These are phyloP conservation scores for Phytophthora sp. DNA, from an alignment of 352 stramenopile species.

Conservation along the genomic window DNA sequence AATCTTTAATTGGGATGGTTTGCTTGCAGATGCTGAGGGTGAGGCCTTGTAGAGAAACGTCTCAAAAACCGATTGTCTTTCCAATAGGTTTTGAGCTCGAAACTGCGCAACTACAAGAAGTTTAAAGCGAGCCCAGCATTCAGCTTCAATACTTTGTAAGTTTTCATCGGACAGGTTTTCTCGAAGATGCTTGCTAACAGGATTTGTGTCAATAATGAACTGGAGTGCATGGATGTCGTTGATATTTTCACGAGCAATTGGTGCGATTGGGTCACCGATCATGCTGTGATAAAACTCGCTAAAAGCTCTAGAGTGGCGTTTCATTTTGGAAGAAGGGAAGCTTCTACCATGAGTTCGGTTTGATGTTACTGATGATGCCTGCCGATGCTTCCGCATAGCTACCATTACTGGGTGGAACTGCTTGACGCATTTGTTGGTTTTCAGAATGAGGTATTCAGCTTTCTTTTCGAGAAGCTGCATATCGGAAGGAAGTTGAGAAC, in stretches of 20 bases:
- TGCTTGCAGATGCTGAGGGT: background rate
- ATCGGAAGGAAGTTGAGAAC: slow-evolving; percentile 33
- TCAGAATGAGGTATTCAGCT: slow-evolving; percentile 56
- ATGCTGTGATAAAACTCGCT: slow-evolving; percentile 23
- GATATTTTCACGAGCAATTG: background rate
- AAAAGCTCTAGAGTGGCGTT: slow-evolving; percentile 11
- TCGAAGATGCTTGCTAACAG: slow-evolving; percentile 55
- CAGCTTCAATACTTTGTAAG: slow-evolving; percentile 47
- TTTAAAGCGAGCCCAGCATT: slow-evolving; percentile 61
- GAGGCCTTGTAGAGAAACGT: background rate
- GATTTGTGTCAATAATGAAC: slow-evolving; percentile 62
- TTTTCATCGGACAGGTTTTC: slow-evolving; percentile 45
- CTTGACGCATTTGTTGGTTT: slow-evolving; percentile 47
- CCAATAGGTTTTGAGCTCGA: slow-evolving; percentile 34
- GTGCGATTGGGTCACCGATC: slow-evolving; percentile 12
- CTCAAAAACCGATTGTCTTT: slow-evolving; percentile 30
- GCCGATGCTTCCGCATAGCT: slow-evolving; percentile 6
- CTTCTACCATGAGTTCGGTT: slow-evolving; percentile 6
- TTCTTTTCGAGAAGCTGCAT: slow-evolving; percentile 66
- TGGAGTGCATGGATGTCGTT: slow-evolving; percentile 32
- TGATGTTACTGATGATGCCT: slow-evolving; percentile 14
- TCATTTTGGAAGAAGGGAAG: slow-evolving; percentile 12
- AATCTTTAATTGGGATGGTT: slow-evolving; percentile 19
- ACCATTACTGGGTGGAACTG: slow-evolving; percentile 28
- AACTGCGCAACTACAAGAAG: slow-evolving; percentile 43